These are phyloP conservation scores for Aspergillus pseudotamarii DNA, from an alignment of 2,329 filamentous ascomycete species.

Conservation along the genomic window DNA sequence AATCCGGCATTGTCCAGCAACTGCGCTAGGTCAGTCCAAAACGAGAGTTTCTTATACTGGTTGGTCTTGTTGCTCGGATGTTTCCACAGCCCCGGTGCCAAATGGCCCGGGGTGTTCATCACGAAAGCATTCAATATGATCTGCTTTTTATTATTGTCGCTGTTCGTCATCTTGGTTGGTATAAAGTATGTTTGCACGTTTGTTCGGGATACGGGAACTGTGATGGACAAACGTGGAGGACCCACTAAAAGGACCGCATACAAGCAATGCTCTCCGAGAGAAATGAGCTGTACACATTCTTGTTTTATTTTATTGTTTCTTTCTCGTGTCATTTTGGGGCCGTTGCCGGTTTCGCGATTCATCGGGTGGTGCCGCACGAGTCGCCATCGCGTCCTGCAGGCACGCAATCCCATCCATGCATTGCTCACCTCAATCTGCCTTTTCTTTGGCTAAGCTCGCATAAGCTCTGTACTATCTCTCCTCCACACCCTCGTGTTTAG, in stretches of 20 bases:
- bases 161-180: background rate
- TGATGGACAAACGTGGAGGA: background rate
- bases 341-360: background rate
- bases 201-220: background rate
- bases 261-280: too few relatives aligned
- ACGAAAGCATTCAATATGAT: conserved; percentile 49
- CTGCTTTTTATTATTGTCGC: conserved; percentile 27
- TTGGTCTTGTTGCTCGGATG: conserved; percentile 33
- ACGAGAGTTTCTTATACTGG: conserved; percentile 41
- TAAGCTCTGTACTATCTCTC: background rate
- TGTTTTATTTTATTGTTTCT: background rate
- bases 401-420: conserved; percentile 16
- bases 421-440: conserved; percentile 11
- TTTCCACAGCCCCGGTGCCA: conserved; percentile 40
- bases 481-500: conserved; percentile 7
- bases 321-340: conserved; percentile 1
- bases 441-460: conserved; percentile 12
- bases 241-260: background rate
- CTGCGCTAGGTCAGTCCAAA: conserved; percentile 50
- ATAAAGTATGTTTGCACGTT: background rate
- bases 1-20: conserved; percentile 49
- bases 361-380: background rate
- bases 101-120: conserved; percentile 46
- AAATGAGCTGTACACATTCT: background rate
- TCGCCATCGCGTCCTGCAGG: conserved; percentile 10